Base-by-base conservation (phyloP, 345 rosid species). In the Ricinus communis region DNA sequence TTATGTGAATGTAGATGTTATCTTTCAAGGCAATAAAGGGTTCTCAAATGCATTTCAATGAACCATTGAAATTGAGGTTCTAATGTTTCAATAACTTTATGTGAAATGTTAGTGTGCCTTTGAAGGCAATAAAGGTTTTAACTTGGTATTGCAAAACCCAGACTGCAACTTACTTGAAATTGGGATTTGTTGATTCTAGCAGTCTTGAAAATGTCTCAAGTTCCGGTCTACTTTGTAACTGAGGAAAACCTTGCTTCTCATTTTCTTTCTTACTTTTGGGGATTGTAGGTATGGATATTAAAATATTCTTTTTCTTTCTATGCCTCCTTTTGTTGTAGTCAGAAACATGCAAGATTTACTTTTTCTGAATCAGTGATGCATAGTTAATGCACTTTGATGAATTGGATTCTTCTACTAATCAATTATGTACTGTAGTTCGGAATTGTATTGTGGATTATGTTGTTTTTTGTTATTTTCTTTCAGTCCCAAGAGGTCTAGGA, bases 401-500 rank as follows among this genome's bases (percentile, higher is more conserved):
- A n/a, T n/a, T n/a, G n/a, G n/a, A n/a, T n/a, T n/a, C n/a, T n/a
- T n/a, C 22, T 53, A 22, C 28, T 12, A 8, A n/a, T 24, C 2
- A 22, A 22, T 50, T 15, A 50, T 16, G 13, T 47, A 50, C 19
- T 50, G 53, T 55, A 25, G 41, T 62, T 40, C 22, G 16, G 31
- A 43, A 45, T 45, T 1, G 27, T 12, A 31, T 12, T 21, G 27
- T 30, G 5, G 38, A 1, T 56, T 9, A 21, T 55, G 60, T 56
- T 55, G 60, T 56, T 16, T 51, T 75, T 24, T 9, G 11, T 19
- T 52, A 28, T 71, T 74, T 76, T 50, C 45, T 64, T 62, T 25
- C 75, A 92, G 97, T 74, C 97, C 94, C 40, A 90, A 95, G 82
- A 92, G 89, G 70, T 85, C 90, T 16, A 84, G 94, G 75, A 89